phyloP scores from a whole-genome alignment of 2,329 filamentous ascomycete genomes.

The Claviceps arundinis region DNA sequence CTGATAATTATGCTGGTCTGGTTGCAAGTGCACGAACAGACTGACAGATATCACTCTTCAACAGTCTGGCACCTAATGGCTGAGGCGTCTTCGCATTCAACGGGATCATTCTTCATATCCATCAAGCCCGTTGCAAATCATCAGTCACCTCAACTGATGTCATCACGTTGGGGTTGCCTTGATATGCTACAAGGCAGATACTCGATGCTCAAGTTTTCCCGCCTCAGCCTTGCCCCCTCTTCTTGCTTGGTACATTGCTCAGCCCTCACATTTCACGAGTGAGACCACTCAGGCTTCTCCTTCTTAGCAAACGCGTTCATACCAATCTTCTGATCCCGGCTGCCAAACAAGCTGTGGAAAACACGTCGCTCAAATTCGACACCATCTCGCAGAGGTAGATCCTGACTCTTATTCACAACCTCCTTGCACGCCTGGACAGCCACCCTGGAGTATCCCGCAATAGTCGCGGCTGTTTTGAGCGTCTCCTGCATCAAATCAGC shows the following conservation, averaged over 20 bases:
- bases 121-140: too few species aligned
- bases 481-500: constrained; percentile 74
- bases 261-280: constrained; percentile 41
- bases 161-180: neutral
- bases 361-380: constrained; percentile 89
- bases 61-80: too few species aligned
- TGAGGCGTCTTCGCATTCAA: too few species aligned
- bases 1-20: neutral
- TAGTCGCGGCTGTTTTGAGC: constrained; percentile 73
- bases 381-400: constrained; percentile 72
- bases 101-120: too few species aligned
- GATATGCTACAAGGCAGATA: neutral
- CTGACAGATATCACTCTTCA: neutral
- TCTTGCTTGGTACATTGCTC: too few species aligned
- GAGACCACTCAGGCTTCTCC: constrained; percentile 80
- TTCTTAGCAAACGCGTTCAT: constrained; percentile 94
- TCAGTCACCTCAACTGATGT: too few species aligned
- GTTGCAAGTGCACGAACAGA: neutral
- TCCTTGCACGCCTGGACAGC: constrained; percentile 86
- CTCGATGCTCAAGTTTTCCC: neutral
- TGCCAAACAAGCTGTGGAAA: constrained; percentile 89
- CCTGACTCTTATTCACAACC: constrained; percentile 98
- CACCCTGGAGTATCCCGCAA: constrained; percentile 77
- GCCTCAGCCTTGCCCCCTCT: neutral
- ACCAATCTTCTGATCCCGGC: constrained; percentile 92